These are phyloP conservation scores for Penicillium sp. DNA, from an alignment of 2,329 filamentous ascomycete genomes.

Conservation along the genomic window DNA sequence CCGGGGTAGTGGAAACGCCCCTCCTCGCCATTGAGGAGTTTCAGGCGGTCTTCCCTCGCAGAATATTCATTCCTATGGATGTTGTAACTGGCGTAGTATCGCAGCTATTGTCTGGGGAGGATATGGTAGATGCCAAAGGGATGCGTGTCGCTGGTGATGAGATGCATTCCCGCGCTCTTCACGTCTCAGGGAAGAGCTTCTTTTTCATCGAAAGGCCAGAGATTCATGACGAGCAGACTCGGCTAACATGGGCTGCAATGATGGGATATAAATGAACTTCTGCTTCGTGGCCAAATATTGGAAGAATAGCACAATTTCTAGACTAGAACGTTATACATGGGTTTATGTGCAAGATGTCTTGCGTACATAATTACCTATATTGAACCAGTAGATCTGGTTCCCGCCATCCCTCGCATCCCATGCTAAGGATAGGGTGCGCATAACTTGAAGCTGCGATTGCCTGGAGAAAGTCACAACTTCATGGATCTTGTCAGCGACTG, in stretches of 20 bases:
- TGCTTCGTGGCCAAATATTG: neutral
- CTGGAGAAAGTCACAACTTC: slow-evolving; percentile 11
- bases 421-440: neutral
- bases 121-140: slow-evolving; percentile 13
- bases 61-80: slow-evolving; percentile 9
- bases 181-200: slow-evolving; percentile 20
- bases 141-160: slow-evolving; percentile 11
- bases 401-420: slow-evolving; percentile 8
- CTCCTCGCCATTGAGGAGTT: slow-evolving; percentile 32
- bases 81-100: slow-evolving; percentile 4
- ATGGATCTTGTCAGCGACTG: neutral
- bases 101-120: slow-evolving; percentile 1
- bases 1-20: slow-evolving; percentile 34
- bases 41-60: slow-evolving; percentile 31
- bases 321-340: neutral
- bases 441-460: slow-evolving; percentile 5
- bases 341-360: neutral
- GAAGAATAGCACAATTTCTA: neutral
- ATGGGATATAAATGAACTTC: neutral
- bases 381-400: slow-evolving; percentile 8
- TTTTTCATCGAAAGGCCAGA: slow-evolving; percentile 22
- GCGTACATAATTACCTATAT: neutral
- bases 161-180: slow-evolving; percentile 23
- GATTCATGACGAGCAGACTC: slow-evolving; percentile 19
- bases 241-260: slow-evolving; percentile 3